Base-by-base conservation (phyloP, 345 rosid genomes). In the Linum trigynum region DNA sequence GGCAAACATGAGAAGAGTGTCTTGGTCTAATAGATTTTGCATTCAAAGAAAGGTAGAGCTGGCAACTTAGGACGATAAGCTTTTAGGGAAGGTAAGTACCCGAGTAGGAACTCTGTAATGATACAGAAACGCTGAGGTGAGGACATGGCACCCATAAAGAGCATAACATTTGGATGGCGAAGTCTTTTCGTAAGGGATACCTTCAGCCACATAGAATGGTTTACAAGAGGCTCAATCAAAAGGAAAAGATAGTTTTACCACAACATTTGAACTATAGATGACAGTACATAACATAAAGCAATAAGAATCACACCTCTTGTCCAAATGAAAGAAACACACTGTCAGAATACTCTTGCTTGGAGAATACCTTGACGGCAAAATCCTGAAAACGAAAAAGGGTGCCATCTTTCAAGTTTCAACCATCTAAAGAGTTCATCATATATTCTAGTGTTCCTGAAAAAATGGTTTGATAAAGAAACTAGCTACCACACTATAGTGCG, bases 91-190 rank as follows among this genome's bases (percentile, higher is more conserved):
- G 32, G 32, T 23, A 71, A 60, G 55, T 12, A 94, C 99, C 99
- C 97, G 68, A 97, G 97, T 75, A 90, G 99, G 80, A 94, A 94
- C 82, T 94, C 99, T 23, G 99, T 90, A 63, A 94, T 86, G 76
- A 94, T 94, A 82, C 99, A 94, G 71, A 94, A 95, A 60, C 89
- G 95, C 59, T 82, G 85, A 64, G 95, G 85, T 55, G 95, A 86
- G 77, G 95, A 82, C 63, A 92, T 96, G 43, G 96, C 98, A 76
- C 97, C 97, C 98, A 92, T 92, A 78, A 92, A 92, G 40, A 94
- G 87, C 79, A 94, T 76, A 63, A 94, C 83, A 70, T 92, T 86
- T 38, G 99, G 99, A 77, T 94, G 99, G 66, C 99, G 78, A 66
- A 94, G 96, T 73, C 92, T 88, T 83, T 88, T 94, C 96, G 90